Evolutionary conservation across 139 green algal genomes (phyloP).

Genomic region (Choricystis sp.): DNA sequence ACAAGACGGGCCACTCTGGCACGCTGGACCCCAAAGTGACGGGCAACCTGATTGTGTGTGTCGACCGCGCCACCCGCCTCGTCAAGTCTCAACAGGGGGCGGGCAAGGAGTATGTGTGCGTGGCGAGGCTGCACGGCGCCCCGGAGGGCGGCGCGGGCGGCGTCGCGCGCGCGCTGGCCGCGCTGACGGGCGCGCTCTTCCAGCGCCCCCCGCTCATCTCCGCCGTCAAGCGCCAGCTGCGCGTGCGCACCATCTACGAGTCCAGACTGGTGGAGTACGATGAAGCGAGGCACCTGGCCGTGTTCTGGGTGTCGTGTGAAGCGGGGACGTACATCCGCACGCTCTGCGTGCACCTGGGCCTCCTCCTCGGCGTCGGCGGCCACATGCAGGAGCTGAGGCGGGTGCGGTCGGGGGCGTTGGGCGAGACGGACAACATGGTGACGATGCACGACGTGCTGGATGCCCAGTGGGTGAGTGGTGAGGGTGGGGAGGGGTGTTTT

Average conservation of each 20-base stretch:
- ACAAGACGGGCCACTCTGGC: slow-evolving; percentile 96
- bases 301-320: slow-evolving; percentile 96
- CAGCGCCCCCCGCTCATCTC: slow-evolving; percentile 95
- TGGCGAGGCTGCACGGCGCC: slow-evolving; percentile 62
- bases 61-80: slow-evolving; percentile 93
- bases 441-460: slow-evolving; percentile 99
- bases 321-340: slow-evolving; percentile 94
- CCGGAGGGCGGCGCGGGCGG: slow-evolving; percentile 40
- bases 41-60: slow-evolving; percentile 92
- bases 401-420: slow-evolving; percentile 85
- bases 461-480: slow-evolving; percentile 78
- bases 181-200: slow-evolving; percentile 66
- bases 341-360: slow-evolving; percentile 92
- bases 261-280: slow-evolving; percentile 91
- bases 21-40: slow-evolving; percentile 91
- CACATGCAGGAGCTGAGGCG: slow-evolving; percentile 97
- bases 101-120: slow-evolving; percentile 97
- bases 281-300: slow-evolving; percentile 74
- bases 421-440: slow-evolving; percentile 94
- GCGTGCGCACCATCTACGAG: slow-evolving; percentile 94
- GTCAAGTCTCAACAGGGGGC: slow-evolving; percentile 97
- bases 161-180: slow-evolving; percentile 53
- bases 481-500: no score
- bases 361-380: slow-evolving; percentile 87
- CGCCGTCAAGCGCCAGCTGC: slow-evolving; percentile 95